Evolutionary conservation across 2,329 filamentous ascomycete genomes (phyloP), one percentile per base, ranked within the genome.

Genomic region (Diaporthe vexans): DNA sequence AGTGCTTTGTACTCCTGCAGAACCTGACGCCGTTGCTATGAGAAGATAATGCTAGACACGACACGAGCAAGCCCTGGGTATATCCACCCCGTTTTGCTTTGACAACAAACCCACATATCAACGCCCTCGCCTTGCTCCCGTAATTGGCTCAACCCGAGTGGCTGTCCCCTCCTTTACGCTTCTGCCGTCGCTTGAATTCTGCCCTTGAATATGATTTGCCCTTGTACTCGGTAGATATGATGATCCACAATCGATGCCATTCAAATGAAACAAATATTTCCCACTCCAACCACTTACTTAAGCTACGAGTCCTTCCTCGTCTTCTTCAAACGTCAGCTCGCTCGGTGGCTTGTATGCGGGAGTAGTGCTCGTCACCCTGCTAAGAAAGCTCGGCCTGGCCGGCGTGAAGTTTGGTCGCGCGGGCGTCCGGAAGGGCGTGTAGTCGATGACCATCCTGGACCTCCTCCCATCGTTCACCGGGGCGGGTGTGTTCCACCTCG

Each of bases 401-500:
- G 74, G 74, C 33, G 70, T 72, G 19, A 63, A 56, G 57, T 24
- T 33, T 29, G 57, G 70, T 17, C 70, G 46, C 8, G 70, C 57
- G 17, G 70, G 70, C 57, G 74, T 76, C 59, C 74, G 72, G 40
- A 76, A 76, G 35, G 74, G 74, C 56, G 68, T 74, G 43, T 72
- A 69, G 37, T 74, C 74, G 43, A 72, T 74, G 52, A 61, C 65
- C 72, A 72, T 57, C 72, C 72, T 48, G 54, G 67, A 56, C 61
- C 72, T 63, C 70, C 57, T 57, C 48, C 52, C 67, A 24, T 56
- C 70, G 24, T 52, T 24, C 6, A 46, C 72, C 54, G 74, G 72
- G 54, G 74, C 75, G 3, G 75, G 75, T 33, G 74, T 76, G 9
- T 48, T 68, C 72, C 74, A 76, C 54, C 75, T 51, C 54, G 68